A percentile compares a stretch with the other conserved stretches of the same genome.
phyloP scores from a whole-genome alignment of 179 eudicot species.

The Spinacia oleracea region DNA sequence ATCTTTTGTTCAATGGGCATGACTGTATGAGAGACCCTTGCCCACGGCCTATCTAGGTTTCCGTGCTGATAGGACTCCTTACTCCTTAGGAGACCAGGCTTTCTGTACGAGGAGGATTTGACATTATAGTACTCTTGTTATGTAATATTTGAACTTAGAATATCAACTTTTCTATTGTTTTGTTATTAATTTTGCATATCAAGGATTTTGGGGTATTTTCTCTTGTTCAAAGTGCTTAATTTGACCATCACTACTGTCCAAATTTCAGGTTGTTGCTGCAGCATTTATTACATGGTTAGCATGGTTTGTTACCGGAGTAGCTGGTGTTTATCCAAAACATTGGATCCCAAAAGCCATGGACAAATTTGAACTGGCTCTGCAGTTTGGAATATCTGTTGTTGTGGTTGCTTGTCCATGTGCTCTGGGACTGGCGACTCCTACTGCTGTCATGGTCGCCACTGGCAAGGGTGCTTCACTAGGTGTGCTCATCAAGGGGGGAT shows the following conservation, averaged over 20 bases:
- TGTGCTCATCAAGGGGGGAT: slow-evolving; percentile 93
- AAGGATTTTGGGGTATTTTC: not conserved
- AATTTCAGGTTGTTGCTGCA: slow-evolving; percentile 66
- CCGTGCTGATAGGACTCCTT: no score
- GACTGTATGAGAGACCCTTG: not conserved
- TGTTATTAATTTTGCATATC: not conserved
- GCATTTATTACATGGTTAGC: slow-evolving; percentile 80
- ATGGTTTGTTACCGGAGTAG: slow-evolving; percentile 77
- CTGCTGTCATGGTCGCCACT: slow-evolving; percentile 98
- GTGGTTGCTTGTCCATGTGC: slow-evolving; percentile 99
- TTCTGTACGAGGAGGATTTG: not conserved
- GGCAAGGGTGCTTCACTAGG: slow-evolving; percentile 98
- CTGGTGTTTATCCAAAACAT: slow-evolving; percentile 62
- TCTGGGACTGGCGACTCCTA: slow-evolving; percentile 94
- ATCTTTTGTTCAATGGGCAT: not conserved
- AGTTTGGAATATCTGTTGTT: slow-evolving; percentile 90
- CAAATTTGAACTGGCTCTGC: slow-evolving; percentile 90
- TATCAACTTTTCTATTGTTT: not conserved
- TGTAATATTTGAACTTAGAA: not conserved
- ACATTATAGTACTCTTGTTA: not conserved
- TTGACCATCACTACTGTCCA: slow-evolving; percentile 7
- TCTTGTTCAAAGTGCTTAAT: not conserved
- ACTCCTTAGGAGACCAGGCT: not conserved
- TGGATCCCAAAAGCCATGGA: slow-evolving; percentile 90
- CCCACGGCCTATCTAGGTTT: not conserved